Evolutionary conservation across 192 early-diverging fungal genomes (phyloP).

Genomic region (Pilobolus umbonatus): DNA sequence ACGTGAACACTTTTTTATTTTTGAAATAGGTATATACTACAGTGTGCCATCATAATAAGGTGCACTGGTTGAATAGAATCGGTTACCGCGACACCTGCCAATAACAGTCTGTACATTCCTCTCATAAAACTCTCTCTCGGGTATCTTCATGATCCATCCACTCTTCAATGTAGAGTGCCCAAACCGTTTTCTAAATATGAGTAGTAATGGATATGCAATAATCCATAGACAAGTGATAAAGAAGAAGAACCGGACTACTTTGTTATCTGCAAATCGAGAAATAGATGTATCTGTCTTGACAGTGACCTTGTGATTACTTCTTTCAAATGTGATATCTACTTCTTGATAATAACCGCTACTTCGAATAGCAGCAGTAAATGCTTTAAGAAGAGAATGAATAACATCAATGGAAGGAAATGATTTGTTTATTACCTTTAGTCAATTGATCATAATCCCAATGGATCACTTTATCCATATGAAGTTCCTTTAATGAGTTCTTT

Average conservation of each 20-base stretch:
- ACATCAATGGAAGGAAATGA: neutral
- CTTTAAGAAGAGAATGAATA: neutral
- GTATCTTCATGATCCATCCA: constrained; percentile 24
- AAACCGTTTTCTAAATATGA: constrained; percentile 17
- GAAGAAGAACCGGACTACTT: constrained; percentile 24
- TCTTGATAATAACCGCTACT: constrained; percentile 29
- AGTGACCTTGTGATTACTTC: constrained; percentile 24
- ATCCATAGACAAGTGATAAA: constrained; percentile 46
- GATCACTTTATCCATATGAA: constrained; percentile 37
- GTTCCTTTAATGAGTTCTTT: constrained; percentile 32
- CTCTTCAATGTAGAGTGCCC: constrained; percentile 27
- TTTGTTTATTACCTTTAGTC: constrained; percentile 19
- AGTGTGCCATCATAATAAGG: too few species aligned
- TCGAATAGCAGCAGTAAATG: constrained; percentile 30
- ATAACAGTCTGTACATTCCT: constrained; percentile 23
- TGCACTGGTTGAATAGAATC: too few species aligned
- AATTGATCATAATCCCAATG: constrained; percentile 40
- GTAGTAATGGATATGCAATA: constrained; percentile 31
- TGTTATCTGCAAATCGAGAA: constrained; percentile 20
- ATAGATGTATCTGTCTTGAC: constrained; percentile 28
- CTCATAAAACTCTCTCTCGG: constrained; percentile 29
- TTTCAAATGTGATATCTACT: constrained; percentile 31
- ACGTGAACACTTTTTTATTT: too few species aligned
- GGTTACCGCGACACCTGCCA: too few species aligned
- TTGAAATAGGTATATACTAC: too few species aligned